phyloP scores from a whole-genome alignment of 176 grass and related monocot genomes.

The Dendrocalamus sinicus region DNA sequence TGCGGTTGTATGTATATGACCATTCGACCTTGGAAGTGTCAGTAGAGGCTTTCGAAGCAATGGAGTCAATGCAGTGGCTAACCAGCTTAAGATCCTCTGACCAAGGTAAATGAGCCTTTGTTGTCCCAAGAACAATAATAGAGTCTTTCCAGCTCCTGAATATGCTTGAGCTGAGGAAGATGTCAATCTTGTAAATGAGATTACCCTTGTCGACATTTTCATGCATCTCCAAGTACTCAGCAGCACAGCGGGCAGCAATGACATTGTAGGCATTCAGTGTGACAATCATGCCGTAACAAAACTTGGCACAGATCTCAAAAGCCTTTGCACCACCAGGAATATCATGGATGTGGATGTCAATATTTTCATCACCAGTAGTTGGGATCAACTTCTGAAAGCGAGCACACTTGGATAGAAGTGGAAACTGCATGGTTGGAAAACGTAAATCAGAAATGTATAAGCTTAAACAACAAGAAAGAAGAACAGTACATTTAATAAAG shows the following conservation, averaged over 20 bases:
- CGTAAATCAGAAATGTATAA: not conserved
- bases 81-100: slow-evolving; percentile 92
- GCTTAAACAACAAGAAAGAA: not conserved
- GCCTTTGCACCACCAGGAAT: slow-evolving; percentile 86
- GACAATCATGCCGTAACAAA: slow-evolving; percentile 81
- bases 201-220: slow-evolving; percentile 93
- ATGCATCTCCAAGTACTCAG: slow-evolving; percentile 94
- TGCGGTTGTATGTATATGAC: slow-evolving; percentile 88
- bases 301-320: slow-evolving; percentile 97
- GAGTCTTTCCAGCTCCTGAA: slow-evolving; percentile 94
- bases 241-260: slow-evolving; percentile 73
- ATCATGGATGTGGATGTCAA: slow-evolving; percentile 74
- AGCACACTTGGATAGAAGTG: slow-evolving; percentile 83
- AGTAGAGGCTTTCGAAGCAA: slow-evolving; percentile 78
- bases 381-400: slow-evolving; percentile 82
- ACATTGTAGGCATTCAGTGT: slow-evolving; percentile 98
- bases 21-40: slow-evolving; percentile 91
- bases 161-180: slow-evolving; percentile 86
- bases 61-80: slow-evolving; percentile 86
- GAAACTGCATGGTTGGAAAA: slow-evolving; percentile 68
- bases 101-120: slow-evolving; percentile 85
- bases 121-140: slow-evolving; percentile 91
- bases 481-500: not conserved
- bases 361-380: slow-evolving; percentile 61
- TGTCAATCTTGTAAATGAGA: slow-evolving; percentile 93